Base-by-base conservation (phyloP, 257 asterid species). In the Cordia subcordata region DNA sequence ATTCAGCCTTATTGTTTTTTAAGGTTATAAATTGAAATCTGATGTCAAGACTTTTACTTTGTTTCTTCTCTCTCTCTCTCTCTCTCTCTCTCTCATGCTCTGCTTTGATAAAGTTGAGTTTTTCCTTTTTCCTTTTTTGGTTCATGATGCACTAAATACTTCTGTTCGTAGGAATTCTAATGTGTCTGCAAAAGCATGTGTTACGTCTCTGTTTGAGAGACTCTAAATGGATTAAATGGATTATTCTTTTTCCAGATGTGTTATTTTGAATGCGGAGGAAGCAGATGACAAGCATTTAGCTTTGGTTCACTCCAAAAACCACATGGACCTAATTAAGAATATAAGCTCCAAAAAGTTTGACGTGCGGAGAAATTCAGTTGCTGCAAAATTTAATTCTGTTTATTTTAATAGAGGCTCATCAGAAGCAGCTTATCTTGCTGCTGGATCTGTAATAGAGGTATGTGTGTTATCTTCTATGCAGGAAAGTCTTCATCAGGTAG, bases 371-470 rank as follows among this genome's bases (percentile, higher is more conserved):
- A 72, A 67, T 54, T 58, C 61, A 64, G 60, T 60, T 22, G 83
- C 97, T 49, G 66, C 72, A 18, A 77, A 73, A 13, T 88, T 73
- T 56, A 82, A 82, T 77, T 92, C 99, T 15, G 80, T 92, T 57
- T 92, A 92, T 83, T 86, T 92, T 82, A 92, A 81, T 46, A 80
- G 79, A 66, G 97, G 97, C 61, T 86, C 99, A 35, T 78, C 97
- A 17, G 86, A 86, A 67, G 87, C 99, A 40, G 99, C 99, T 67
- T 80, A 40, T 75, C 89, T 92, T 77, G 92, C 99, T 65, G 91
- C 96, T 20, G 99, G 99, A 45, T 88, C 96, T 46, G 96, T 86
- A 35, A 64, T 88, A 65, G 87, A 92, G 95, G 99, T 92, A 71
- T 27, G 3, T 27, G 6, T 27, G 47, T 14, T 10, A 4, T 42